Evolutionary conservation across 257 asterid species (phyloP).

Genomic region (Gentiana macrophylla): DNA sequence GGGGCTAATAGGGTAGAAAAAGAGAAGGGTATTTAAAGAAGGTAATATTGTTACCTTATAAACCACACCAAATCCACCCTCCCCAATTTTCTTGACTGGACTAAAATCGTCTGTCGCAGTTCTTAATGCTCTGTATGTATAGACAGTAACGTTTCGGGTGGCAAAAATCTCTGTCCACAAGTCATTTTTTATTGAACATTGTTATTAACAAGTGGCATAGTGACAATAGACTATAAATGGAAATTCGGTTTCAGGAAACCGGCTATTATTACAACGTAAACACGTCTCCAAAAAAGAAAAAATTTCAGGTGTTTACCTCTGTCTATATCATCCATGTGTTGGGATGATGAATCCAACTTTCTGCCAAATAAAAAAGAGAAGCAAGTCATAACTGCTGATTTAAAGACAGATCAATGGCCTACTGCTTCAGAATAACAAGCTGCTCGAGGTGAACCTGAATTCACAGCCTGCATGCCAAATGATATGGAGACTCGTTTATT

Average conservation of each 20-base stretch:
- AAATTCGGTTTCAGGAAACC: constrained; percentile 2
- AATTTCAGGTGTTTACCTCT: constrained; percentile 38
- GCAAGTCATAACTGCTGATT: constrained; percentile 58
- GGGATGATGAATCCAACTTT: constrained; percentile 17
- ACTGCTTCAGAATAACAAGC: constrained; percentile 12
- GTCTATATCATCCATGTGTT: constrained; percentile 17
- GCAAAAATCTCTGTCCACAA: constrained; percentile 53
- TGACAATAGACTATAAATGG: background rate
- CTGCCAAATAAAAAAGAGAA: constrained; percentile 39
- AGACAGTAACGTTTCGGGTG: constrained; percentile 39
- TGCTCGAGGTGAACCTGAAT: constrained; percentile 10
- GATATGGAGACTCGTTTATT: background rate
- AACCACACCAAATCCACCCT: constrained; percentile 95
- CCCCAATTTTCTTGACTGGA: constrained; percentile 70
- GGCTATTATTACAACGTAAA: background rate
- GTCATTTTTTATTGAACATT: constrained; percentile 19
- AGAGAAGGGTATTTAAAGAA: no score
- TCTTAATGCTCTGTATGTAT: constrained; percentile 65
- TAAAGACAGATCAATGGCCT: constrained; percentile 9
- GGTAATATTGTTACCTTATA: constrained; percentile 62
- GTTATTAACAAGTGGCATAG: background rate
- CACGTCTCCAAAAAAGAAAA: no score
- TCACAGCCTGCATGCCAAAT: constrained; percentile 13
- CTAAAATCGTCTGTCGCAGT: constrained; percentile 66
- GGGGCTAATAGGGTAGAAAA: no score